Conservation (phyloP, 2,329 filamentous ascomycete species). For the Verticillium nubilum region DNA sequence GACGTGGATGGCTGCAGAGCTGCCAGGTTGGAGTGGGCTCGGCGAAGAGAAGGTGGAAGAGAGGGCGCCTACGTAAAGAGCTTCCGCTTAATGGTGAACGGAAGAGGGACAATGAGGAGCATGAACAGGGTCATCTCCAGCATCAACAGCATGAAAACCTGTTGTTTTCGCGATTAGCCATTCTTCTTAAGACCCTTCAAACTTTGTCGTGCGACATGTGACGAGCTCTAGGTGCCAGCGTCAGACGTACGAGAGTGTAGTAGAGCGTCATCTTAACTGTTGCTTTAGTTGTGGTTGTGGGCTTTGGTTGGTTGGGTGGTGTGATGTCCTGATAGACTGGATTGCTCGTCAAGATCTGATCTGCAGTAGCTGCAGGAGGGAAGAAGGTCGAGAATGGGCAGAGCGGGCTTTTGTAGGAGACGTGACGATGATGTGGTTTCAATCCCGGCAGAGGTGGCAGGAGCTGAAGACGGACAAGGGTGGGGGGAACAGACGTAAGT, state of each 20-base stretch:
- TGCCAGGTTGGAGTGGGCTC: neutral
- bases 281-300: constrained; percentile 4
- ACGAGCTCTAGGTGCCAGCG: neutral
- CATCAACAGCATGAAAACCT: constrained; percentile 82
- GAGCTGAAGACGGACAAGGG: constrained; percentile 1
- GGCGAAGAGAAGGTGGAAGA: neutral
- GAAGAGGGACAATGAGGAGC: constrained; percentile 78
- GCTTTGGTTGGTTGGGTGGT: neutral
- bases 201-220: neutral
- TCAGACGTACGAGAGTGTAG: constrained; percentile 44
- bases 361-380: constrained; percentile 3
- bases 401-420: constrained; percentile 12
- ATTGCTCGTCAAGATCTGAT: neutral
- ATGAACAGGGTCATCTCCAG: constrained; percentile 79
- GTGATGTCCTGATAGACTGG: neutral
- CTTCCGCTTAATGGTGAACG: constrained; percentile 78
- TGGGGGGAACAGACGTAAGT: constrained; percentile 7
- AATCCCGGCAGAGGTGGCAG: constrained; percentile 4
- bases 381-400: constrained; percentile 2
- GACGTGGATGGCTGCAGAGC: neutral
- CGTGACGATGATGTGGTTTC: constrained; percentile 11
- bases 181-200: neutral
- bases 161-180: constrained; percentile 5
- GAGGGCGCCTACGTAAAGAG: constrained; percentile 70
- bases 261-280: constrained; percentile 50